These are phyloP conservation scores for Penicillium silybi DNA, from an alignment of 495 filamentous ascomycete species.

Conservation along the genomic window DNA sequence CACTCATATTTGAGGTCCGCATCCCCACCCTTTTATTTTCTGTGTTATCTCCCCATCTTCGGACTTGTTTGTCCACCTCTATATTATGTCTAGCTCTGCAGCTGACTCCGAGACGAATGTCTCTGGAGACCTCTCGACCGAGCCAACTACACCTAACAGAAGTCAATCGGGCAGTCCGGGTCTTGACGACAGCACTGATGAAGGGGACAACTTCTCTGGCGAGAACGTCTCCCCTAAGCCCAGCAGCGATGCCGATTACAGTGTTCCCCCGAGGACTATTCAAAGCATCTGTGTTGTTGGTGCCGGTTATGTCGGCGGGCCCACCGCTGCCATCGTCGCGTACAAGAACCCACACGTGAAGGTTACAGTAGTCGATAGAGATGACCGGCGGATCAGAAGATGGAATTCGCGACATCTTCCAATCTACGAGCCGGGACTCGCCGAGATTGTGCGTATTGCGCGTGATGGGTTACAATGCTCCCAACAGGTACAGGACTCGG, in stretches of 20 bases:
- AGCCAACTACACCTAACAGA: slow-evolving; percentile 8
- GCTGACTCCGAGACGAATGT: slow-evolving; percentile 3
- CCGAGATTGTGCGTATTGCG: slow-evolving; percentile 37
- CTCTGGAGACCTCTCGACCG: slow-evolving; percentile 3
- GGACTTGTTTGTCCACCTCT: background rate
- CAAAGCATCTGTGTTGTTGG: slow-evolving; percentile 11
- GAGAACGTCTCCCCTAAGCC: background rate
- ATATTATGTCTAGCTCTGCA: background rate
- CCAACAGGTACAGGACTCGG: background rate
- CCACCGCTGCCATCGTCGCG: slow-evolving; percentile 70
- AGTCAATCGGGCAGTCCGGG: slow-evolving; percentile 7
- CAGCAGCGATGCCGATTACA: background rate
- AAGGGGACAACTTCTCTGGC: background rate
- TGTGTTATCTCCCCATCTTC: background rate
- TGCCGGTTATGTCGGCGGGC: slow-evolving; percentile 36
- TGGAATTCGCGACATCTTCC: slow-evolving; percentile 74
- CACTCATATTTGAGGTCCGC: background rate
- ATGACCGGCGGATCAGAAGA: slow-evolving; percentile 56
- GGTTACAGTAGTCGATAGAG: slow-evolving; percentile 69
- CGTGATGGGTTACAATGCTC: slow-evolving; percentile 6
- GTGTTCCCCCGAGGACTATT: background rate
- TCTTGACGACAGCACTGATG: background rate
- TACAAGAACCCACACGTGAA: slow-evolving; percentile 61
- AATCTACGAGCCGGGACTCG: slow-evolving; percentile 49
- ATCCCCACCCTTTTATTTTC: background rate